Conservation (phyloP, 129 eudicot genomes). For the Arctium lappa region DNA sequence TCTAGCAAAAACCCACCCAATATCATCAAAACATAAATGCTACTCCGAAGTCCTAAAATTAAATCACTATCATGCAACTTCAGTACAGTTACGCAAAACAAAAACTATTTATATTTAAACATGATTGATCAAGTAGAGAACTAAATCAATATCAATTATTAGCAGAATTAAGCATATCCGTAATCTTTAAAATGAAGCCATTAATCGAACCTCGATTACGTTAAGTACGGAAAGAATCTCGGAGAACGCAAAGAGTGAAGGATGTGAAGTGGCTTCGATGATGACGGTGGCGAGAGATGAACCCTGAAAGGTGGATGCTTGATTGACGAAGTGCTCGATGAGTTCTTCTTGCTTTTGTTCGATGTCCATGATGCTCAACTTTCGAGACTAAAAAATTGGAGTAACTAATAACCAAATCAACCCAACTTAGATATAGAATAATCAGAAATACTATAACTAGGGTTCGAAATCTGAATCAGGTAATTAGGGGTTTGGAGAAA, state of each 20-base stretch:
- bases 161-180: not conserved
- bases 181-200: not conserved
- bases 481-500: too few species aligned
- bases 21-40: not conserved
- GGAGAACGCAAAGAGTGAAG: slow-evolving; percentile 36
- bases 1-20: not conserved
- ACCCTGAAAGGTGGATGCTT: slow-evolving; percentile 10
- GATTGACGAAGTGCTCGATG: slow-evolving; percentile 31
- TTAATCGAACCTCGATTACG: slow-evolving; percentile 18
- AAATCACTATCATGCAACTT: slow-evolving; percentile 4
- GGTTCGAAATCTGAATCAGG: too few species aligned
- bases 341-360: slow-evolving; percentile 35
- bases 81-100: not conserved
- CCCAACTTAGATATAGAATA: not conserved
- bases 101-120: not conserved
- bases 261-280: slow-evolving; percentile 33
- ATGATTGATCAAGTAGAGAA: not conserved
- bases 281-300: slow-evolving; percentile 20
- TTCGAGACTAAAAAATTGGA: not conserved
- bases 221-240: slow-evolving; percentile 29
- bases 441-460: not conserved
- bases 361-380: slow-evolving; percentile 24
- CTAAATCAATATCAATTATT: not conserved
- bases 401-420: not conserved
- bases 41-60: not conserved